phyloP scores from a whole-genome alignment of 148 eudicot genomes.

The Cornus kousa region DNA sequence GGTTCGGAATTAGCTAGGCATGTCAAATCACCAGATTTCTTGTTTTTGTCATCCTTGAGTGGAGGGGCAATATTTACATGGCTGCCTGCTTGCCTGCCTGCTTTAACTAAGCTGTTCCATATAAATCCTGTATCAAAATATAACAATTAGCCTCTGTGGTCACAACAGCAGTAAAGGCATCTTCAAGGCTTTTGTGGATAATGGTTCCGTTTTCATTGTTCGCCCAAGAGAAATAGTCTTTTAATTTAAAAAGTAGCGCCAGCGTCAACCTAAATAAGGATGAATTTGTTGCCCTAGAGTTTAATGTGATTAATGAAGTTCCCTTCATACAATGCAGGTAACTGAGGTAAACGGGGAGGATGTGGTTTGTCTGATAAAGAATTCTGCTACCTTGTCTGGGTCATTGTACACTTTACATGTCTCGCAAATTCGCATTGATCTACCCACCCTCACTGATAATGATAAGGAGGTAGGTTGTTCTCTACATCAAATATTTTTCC shows the following conservation, averaged over 20 bases:
- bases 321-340: slow-evolving; percentile 29
- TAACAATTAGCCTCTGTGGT: not conserved
- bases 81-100: not conserved
- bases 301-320: slow-evolving; percentile 4
- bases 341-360: slow-evolving; percentile 46
- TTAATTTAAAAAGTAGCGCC: not conserved
- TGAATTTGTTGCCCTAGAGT: not conserved
- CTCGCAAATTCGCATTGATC: slow-evolving; percentile 52
- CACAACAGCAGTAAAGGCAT: not conserved
- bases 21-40: not conserved
- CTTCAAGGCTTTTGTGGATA: not conserved
- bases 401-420: slow-evolving; percentile 49
- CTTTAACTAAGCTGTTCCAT: not conserved
- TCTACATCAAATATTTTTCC: not conserved
- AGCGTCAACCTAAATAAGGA: not conserved
- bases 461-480: slow-evolving; percentile 40
- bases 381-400: slow-evolving; percentile 46
- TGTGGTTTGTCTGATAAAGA: slow-evolving; percentile 49
- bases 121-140: not conserved
- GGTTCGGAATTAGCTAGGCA: not conserved
- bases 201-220: not conserved
- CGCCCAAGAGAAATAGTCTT: not conserved
- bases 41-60: not conserved
- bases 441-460: slow-evolving; percentile 48
- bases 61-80: not conserved